These are phyloP conservation scores for Gracilaria domingensis DNA, from an alignment of 23 red algal species.

Conservation along the genomic window DNA sequence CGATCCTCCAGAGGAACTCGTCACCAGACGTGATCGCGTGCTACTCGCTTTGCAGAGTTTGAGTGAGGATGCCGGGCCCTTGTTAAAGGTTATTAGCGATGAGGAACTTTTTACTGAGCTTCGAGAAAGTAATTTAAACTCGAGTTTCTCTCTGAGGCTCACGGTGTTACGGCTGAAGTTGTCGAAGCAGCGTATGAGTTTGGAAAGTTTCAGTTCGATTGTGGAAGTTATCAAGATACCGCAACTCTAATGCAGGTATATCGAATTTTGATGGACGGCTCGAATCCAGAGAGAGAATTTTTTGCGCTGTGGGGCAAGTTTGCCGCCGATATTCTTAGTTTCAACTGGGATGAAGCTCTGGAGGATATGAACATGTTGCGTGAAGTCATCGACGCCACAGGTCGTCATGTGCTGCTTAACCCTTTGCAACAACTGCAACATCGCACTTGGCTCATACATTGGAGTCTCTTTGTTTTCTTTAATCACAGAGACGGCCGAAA, in stretches of 20 bases:
- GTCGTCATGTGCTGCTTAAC: constrained; percentile 76
- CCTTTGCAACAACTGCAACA: constrained; percentile 96
- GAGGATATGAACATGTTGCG: constrained; percentile 85
- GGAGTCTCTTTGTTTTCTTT: constrained; percentile 99
- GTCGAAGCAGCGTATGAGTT: constrained; percentile 92
- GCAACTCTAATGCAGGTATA: constrained; percentile 83
- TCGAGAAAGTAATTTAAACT: constrained; percentile 54
- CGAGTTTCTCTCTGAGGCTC: constrained; percentile 44
- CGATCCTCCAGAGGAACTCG: constrained; percentile 73
- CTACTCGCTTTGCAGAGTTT: constrained; percentile 85
- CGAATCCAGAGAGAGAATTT: constrained; percentile 82
- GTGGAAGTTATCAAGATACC: constrained; percentile 91
- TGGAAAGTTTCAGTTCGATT: constrained; percentile 96
- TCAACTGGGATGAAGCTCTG: constrained; percentile 80
- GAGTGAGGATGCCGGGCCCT: constrained; percentile 66
- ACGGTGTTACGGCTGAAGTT: constrained; percentile 81
- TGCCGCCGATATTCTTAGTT: constrained; percentile 85
- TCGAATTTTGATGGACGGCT: constrained; percentile 66
- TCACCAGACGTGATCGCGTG: constrained; percentile 76
- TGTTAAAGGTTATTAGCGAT: constrained; percentile 79
- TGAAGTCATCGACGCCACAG: constrained; percentile 81
- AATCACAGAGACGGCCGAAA: constrained; percentile 83
- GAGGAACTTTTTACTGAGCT: constrained; percentile 69
- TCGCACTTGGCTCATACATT: constrained; percentile 98
- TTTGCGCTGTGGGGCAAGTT: constrained; percentile 93